Evolutionary conservation across 352 stramenopile genomes (phyloP), one percentile per base, ranked within the genome.

Genomic region (Globisporangium nunn): DNA sequence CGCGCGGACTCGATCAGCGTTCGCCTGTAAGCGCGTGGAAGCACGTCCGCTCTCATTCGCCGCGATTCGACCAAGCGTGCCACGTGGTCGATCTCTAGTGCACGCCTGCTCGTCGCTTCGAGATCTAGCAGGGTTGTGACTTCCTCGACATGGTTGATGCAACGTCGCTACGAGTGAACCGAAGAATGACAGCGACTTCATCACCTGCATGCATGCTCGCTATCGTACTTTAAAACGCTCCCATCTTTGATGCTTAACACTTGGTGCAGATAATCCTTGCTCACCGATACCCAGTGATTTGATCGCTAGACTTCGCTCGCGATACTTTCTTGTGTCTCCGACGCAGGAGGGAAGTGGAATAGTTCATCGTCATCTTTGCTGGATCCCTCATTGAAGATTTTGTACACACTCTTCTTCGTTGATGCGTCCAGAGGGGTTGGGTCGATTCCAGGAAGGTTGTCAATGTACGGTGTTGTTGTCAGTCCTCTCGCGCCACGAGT

Each of bases 1-100:
- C 67, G 67, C 44, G 69, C 76, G 10, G 72, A 88, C 57, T 70
- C 66, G 3, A 85, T 96, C 45, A 78, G 68, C 47, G 85, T 93
- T 44, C 82, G 88, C 30, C 54, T 83, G 30, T 85, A 71, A 67
- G 52, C 18, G n/a, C n/a, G 44, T 15, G 6, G n/a, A 1, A 17
- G 5, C 10, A 10, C 43, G 5, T 31, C n/a, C 44, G 44, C 18
- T 10, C 44, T 31, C 44, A 49, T 15, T 31, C 44, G 3, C 18
- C 44, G 11, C 18, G n/a, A 49, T 6, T 7, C 44, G n/a, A 29
- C 11, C 37, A 17, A 41, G 37, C 37, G 37, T 15, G 37, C 11
- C 8, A 17, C 3, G 37, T 17, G 37, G 6, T 49, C 44, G 43
- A 14, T 8, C 10, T 23, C 30, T n/a, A 15, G 43, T 10, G 44